phyloP scores from a whole-genome alignment of 768 basidiomycete genomes.

The Astraeus odoratus region DNA sequence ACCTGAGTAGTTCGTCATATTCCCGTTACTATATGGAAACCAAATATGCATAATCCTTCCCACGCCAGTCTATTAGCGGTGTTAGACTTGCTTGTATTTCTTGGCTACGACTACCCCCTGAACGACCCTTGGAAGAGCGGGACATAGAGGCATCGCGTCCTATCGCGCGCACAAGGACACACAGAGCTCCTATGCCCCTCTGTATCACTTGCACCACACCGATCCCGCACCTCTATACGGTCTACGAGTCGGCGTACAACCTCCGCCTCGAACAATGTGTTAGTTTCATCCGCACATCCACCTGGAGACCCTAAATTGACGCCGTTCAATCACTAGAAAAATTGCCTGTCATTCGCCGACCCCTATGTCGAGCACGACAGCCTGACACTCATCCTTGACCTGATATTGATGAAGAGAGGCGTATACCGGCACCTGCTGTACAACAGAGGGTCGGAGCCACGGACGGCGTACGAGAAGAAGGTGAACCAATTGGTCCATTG shows the following conservation, averaged over 20 bases:
- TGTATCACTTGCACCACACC: conserved; percentile 69
- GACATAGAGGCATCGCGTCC: too few species aligned
- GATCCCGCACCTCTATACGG: conserved; percentile 68
- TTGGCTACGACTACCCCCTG: too few species aligned
- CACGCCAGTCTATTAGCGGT: too few species aligned
- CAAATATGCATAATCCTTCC: too few species aligned
- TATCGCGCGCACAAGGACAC: too few species aligned
- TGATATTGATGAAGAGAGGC: conserved; percentile 74
- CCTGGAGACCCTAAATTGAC: conserved; percentile 4
- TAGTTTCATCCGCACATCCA: conserved; percentile 27
- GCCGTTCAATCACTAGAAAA: conserved; percentile 31
- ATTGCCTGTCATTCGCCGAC: conserved; percentile 67
- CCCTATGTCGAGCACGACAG: conserved; percentile 84
- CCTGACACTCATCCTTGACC: conserved; percentile 66
- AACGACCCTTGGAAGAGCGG: too few species aligned
- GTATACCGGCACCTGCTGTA: conserved; percentile 80
- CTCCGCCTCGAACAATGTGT: conserved; percentile 82
- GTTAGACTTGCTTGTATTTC: too few species aligned
- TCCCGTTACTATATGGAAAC: too few species aligned
- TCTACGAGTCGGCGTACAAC: conserved; percentile 74
- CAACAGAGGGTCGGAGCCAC: conserved; percentile 66
- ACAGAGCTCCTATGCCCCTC: too few species aligned
- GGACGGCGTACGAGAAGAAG: conserved; percentile 30
- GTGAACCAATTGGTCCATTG: not conserved
- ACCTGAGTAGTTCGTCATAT: too few species aligned